phyloP scores from a whole-genome alignment of 768 basidiomycete species.

The Amanita exitialis region DNA sequence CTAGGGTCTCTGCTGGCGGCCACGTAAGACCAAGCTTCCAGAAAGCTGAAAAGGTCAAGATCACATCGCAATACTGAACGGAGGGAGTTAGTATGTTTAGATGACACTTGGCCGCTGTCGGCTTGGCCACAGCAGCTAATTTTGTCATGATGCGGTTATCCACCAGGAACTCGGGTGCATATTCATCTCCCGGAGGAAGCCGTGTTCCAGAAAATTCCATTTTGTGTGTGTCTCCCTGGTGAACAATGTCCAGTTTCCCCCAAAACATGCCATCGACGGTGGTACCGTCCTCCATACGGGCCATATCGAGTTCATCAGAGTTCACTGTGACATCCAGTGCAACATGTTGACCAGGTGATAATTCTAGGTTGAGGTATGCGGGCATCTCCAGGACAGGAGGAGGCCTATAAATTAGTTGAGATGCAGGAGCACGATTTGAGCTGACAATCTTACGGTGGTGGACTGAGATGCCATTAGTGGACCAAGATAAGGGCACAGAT shows the following conservation, averaged over 20 bases:
- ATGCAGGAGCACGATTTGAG: neutral
- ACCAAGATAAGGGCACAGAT: slow-evolving; percentile 13
- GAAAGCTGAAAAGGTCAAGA: slow-evolving; percentile 55
- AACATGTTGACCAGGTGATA: slow-evolving; percentile 68
- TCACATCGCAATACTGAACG: slow-evolving; percentile 74
- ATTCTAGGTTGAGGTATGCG: slow-evolving; percentile 74
- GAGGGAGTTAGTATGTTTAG: slow-evolving; percentile 65
- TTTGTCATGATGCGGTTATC: slow-evolving; percentile 73
- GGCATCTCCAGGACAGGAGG: slow-evolving; percentile 83
- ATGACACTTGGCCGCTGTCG: slow-evolving; percentile 66
- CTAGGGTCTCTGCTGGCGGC: slow-evolving; percentile 65
- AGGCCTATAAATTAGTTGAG: slow-evolving; percentile 22
- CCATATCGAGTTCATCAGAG: slow-evolving; percentile 85
- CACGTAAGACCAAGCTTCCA: slow-evolving; percentile 74
- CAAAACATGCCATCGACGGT: slow-evolving; percentile 79
- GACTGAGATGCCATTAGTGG: slow-evolving; percentile 19
- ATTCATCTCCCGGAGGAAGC: slow-evolving; percentile 49
- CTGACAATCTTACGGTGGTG: slow-evolving; percentile 33
- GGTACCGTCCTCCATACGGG: slow-evolving; percentile 84
- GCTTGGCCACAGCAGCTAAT: slow-evolving; percentile 65
- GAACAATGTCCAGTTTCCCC: slow-evolving; percentile 81
- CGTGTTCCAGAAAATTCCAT: slow-evolving; percentile 82
- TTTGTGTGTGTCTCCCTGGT: slow-evolving; percentile 64
- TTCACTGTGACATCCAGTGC: slow-evolving; percentile 71
- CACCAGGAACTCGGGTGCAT: slow-evolving; percentile 59